A percentile compares a stretch with the other conserved stretches of the same genome.
Evolutionary conservation across 176 grass and related monocot genomes (phyloP).

Genomic region (Thinopyrum elongatum): DNA sequence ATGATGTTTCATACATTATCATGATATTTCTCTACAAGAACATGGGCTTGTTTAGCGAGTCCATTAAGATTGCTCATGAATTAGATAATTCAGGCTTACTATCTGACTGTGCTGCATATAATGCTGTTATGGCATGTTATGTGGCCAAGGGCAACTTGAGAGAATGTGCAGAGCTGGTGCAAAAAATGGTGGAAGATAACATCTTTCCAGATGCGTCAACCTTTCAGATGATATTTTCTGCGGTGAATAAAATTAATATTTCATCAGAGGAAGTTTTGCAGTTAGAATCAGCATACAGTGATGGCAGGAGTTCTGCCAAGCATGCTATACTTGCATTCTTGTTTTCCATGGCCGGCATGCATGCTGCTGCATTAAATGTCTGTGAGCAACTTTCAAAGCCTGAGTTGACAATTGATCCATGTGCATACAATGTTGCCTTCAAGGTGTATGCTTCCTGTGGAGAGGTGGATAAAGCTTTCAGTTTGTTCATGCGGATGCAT

Average conservation of each 20-base stretch:
- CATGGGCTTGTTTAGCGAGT: constrained; percentile 65
- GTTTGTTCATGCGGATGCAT: constrained; percentile 61
- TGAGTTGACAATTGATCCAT: constrained; percentile 37
- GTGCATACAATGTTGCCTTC: constrained; percentile 63
- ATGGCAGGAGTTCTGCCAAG: constrained; percentile 34
- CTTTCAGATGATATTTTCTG: constrained; percentile 54
- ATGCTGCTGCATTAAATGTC: constrained; percentile 42
- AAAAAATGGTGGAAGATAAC: constrained; percentile 54
- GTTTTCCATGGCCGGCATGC: constrained; percentile 55
- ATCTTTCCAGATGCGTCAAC: constrained; percentile 51
- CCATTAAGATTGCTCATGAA: constrained; percentile 39
- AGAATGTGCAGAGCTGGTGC: constrained; percentile 62
- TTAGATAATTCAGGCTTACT: constrained; percentile 64
- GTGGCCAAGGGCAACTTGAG: constrained; percentile 43
- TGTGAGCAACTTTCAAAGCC: constrained; percentile 47
- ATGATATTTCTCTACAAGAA: constrained; percentile 70
- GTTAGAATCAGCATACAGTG: constrained; percentile 57
- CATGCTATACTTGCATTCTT: constrained; percentile 52
- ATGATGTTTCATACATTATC: constrained; percentile 59
- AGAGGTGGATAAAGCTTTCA: constrained; percentile 59
- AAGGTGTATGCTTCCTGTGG: constrained; percentile 52
- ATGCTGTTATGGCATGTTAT: constrained; percentile 60
- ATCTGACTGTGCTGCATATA: constrained; percentile 56
- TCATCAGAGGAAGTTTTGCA: constrained; percentile 43
- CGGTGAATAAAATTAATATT: constrained; percentile 46